A percentile compares a stretch with the other conserved stretches of the same genome.
These are phyloP conservation scores for Pittosporum tobira DNA, from an alignment of 129 eudicot genomes.

Conservation along the genomic window DNA sequence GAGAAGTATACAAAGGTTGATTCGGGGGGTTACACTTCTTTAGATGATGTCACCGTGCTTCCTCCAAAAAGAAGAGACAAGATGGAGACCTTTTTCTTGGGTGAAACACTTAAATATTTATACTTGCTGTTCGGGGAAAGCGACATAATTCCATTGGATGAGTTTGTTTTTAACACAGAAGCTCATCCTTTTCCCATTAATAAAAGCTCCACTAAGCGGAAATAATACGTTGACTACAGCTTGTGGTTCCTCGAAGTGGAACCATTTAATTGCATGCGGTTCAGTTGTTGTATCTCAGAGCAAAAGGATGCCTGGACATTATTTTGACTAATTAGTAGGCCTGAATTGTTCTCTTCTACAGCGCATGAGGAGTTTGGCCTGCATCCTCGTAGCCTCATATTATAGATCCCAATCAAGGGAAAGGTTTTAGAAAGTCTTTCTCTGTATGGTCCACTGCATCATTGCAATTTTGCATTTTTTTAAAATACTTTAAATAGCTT, in stretches of 20 bases:
- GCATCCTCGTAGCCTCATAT: conserved; percentile 15
- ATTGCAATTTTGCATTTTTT: conserved; percentile 10
- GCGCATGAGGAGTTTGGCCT: conserved; percentile 17
- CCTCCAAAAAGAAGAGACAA: conserved; percentile 88
- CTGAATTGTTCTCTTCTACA: conserved; percentile 12
- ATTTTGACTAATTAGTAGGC: conserved; percentile 5
- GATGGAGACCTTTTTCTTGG: conserved; percentile 93
- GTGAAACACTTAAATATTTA: conserved; percentile 78
- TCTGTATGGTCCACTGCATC: conserved; percentile 8
- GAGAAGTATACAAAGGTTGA: conserved; percentile 85
- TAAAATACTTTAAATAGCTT: conserved; percentile 13
- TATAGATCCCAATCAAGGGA: conserved; percentile 9
- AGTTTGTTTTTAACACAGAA: conserved; percentile 81
- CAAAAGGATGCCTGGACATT: conserved; percentile 4
- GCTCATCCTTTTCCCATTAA: conserved; percentile 90
- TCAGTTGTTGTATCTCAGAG: conserved; percentile 18
- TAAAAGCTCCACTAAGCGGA: conserved; percentile 21
- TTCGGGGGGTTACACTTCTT: conserved; percentile 84
- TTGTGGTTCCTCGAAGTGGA: conserved; percentile 7
- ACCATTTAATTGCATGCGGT: conserved; percentile 11
- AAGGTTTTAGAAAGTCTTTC: conserved; percentile 8
- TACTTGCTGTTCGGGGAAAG: conserved; percentile 52
- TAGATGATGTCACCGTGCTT: conserved; percentile 77
- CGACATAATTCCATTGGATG: conserved; percentile 45
- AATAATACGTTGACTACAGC: conserved; percentile 18